Conservation (phyloP, 148 eudicot genomes). For the Arctostaphylos glauca region DNA sequence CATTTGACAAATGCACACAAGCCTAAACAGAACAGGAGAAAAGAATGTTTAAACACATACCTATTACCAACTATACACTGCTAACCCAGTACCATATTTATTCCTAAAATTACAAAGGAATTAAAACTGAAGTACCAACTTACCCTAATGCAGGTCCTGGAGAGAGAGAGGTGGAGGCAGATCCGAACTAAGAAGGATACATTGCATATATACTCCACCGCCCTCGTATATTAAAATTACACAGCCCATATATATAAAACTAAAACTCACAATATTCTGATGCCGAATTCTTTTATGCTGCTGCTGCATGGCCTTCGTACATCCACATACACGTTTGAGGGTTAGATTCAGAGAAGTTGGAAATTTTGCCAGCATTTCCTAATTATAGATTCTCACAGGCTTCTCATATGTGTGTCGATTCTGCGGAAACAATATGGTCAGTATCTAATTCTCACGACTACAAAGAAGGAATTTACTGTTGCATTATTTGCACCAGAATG, state of each 20-base stretch:
- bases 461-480: neutral
- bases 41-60: slow-evolving; percentile 3
- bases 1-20: neutral
- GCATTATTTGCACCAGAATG: neutral
- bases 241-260: slow-evolving; percentile 8
- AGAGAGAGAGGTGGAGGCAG: slow-evolving; percentile 4
- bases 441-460: neutral
- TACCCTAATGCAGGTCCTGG: slow-evolving; percentile 9
- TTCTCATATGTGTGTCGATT: slow-evolving; percentile 85
- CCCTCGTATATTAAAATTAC: slow-evolving; percentile 9
- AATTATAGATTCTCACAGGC: slow-evolving; percentile 92
- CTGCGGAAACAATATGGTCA: slow-evolving; percentile 40
- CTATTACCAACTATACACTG: slow-evolving; percentile 26
- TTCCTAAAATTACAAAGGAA: slow-evolving; percentile 20
- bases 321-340: neutral
- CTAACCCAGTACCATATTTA: slow-evolving; percentile 11
- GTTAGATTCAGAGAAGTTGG: neutral
- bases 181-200: neutral
- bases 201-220: neutral
- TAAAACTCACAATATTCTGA: neutral
- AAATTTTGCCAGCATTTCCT: slow-evolving; percentile 14
- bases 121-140: slow-evolving; percentile 6
- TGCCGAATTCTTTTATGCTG: neutral
- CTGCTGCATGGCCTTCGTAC: neutral
- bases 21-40: neutral